Conservation (phyloP, 441 rosid genomes). For the Erodium texanum region DNA sequence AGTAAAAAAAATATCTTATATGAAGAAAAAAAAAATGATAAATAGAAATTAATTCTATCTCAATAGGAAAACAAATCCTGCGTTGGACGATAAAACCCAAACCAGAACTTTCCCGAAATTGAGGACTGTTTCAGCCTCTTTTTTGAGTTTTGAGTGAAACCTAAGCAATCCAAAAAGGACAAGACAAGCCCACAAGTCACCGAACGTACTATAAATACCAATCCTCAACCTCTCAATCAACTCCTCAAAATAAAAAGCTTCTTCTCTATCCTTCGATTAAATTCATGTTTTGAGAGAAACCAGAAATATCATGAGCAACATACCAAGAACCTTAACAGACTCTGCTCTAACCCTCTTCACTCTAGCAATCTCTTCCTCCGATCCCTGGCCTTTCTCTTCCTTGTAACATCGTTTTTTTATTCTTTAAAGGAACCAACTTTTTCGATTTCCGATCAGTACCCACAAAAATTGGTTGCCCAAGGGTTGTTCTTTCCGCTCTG, state of each 20-base stretch:
- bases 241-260: background rate
- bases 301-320: conserved; percentile 63
- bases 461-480: background rate
- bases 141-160: background rate
- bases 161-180: background rate
- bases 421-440: no score
- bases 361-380: conserved; percentile 65
- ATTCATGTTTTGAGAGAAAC: background rate
- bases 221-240: background rate
- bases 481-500: background rate
- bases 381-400: conserved; percentile 71
- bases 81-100: no score
- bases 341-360: conserved; percentile 59
- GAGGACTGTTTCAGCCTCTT: background rate
- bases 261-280: background rate
- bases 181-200: background rate
- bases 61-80: no score
- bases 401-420: background rate
- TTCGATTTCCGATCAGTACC: no score
- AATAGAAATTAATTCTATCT: no score
- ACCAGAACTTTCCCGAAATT: background rate
- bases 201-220: background rate
- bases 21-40: no score
- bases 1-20: no score
- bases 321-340: conserved; percentile 66